Evolutionary conservation across 176 grass and related monocot species (phyloP).

Genomic region (Cenchrus fungigraminus): DNA sequence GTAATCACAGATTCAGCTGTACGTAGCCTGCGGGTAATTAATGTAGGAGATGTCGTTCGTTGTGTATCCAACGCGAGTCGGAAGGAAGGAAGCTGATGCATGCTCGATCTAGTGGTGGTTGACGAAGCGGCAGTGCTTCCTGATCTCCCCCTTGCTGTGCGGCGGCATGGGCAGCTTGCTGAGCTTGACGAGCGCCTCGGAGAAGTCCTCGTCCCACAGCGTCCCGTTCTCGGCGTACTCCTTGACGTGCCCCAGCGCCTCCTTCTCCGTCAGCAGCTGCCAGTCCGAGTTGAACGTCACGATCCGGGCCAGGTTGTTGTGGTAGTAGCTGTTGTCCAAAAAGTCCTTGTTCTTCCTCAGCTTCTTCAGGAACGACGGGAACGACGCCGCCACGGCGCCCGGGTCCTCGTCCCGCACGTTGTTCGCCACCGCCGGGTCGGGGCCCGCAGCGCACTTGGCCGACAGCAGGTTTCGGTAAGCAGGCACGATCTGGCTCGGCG

Average conservation of each 20-base stretch:
- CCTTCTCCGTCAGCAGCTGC: constrained; percentile 56
- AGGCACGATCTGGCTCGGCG: constrained; percentile 38
- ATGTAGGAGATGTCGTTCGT: no score
- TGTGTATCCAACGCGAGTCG: no score
- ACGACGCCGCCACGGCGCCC: not conserved
- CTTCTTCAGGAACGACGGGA: constrained; percentile 44
- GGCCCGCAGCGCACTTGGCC: not conserved
- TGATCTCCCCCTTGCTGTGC: constrained; percentile 51
- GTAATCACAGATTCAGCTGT: not conserved
- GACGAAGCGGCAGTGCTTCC: constrained; percentile 50
- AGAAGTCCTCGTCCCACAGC: constrained; percentile 59
- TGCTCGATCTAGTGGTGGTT: constrained; percentile 5
- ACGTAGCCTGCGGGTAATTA: no score
- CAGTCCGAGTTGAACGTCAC: constrained; percentile 67
- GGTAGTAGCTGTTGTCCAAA: constrained; percentile 61
- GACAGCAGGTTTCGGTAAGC: constrained; percentile 31
- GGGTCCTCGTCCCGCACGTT: constrained; percentile 48
- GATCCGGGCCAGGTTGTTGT: constrained; percentile 43
- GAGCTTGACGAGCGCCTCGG: constrained; percentile 61
- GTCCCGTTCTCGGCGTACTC: constrained; percentile 54
- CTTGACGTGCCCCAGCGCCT: constrained; percentile 43
- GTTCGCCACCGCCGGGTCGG: constrained; percentile 11
- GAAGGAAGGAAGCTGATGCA: no score
- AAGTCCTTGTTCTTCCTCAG: constrained; percentile 32
- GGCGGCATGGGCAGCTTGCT: constrained; percentile 57